Evolutionary conservation across 768 basidiomycete species (phyloP).

Genomic region (Leccinum uliginosum): DNA sequence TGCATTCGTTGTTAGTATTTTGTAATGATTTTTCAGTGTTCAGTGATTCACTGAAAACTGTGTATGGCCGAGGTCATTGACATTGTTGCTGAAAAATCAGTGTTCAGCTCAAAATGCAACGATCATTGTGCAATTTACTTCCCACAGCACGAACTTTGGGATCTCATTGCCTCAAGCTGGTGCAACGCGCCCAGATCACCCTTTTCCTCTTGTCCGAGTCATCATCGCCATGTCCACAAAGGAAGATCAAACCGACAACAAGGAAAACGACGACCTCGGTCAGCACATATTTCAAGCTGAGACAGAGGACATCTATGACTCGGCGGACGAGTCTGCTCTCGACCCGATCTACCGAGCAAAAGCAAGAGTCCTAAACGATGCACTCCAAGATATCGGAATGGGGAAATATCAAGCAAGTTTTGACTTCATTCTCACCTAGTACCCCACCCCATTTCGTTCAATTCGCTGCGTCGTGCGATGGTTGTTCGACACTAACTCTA

Average conservation of each 20-base stretch:
- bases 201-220: background rate
- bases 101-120: too few relatives aligned
- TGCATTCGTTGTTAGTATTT: too few relatives aligned
- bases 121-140: too few relatives aligned
- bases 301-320: slow-evolving; percentile 24
- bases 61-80: too few relatives aligned
- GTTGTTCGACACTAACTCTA: background rate
- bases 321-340: slow-evolving; percentile 22
- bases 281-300: slow-evolving; percentile 1
- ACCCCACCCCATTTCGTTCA: background rate
- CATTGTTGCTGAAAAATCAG: too few relatives aligned
- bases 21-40: too few relatives aligned
- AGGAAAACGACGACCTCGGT: background rate
- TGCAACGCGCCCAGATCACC: background rate
- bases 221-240: slow-evolving; percentile 17
- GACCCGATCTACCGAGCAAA: slow-evolving; percentile 61
- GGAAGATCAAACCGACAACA: background rate
- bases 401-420: slow-evolving; percentile 58
- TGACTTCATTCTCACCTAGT: background rate
- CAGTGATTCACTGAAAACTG: too few relatives aligned
- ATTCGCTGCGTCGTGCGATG: background rate
- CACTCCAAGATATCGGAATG: slow-evolving; percentile 66
- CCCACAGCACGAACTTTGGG: too few relatives aligned
- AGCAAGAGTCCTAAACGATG: slow-evolving; percentile 52
- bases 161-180: background rate